These are phyloP conservation scores for Meyerozyma smithsonii DNA, from an alignment of 1,139 yeast genomes.

Conservation along the genomic window DNA sequence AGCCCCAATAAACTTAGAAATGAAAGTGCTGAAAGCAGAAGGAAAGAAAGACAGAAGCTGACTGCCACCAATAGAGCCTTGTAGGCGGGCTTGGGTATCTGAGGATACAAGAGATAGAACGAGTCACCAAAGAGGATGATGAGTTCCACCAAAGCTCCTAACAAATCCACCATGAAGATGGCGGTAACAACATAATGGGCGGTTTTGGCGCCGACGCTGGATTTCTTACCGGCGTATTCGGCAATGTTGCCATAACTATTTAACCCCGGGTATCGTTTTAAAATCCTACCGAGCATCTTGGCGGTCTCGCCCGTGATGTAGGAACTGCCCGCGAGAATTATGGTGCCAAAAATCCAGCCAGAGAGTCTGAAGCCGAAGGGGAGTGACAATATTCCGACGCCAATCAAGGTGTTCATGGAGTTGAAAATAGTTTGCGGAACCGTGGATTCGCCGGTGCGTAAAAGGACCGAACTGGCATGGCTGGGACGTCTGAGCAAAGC, in stretches of 20 bases:
- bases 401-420: constrained; percentile 79
- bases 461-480: not conserved
- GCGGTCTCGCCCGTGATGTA: constrained; percentile 67
- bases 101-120: constrained; percentile 60
- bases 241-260: constrained; percentile 46
- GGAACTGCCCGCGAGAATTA: constrained; percentile 54
- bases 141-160: constrained; percentile 76
- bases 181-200: constrained; percentile 58
- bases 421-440: constrained; percentile 86
- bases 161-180: constrained; percentile 68
- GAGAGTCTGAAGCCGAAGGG: constrained; percentile 77
- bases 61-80: constrained; percentile 45
- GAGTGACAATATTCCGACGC: constrained; percentile 78
- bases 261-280: constrained; percentile 28
- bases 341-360: constrained; percentile 72
- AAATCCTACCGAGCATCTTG: constrained; percentile 33
- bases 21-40: constrained; percentile 72
- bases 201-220: constrained; percentile 32
- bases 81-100: constrained; percentile 40
- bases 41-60: constrained; percentile 58
- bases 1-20: constrained; percentile 74
- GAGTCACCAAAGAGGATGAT: constrained; percentile 84
- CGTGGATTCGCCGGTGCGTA: constrained; percentile 42
- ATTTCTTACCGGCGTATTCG: constrained; percentile 16
- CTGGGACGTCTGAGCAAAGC: not conserved